These are phyloP conservation scores for Chaetomium olivaceum DNA, from an alignment of 2,329 filamentous ascomycete species.

Conservation along the genomic window DNA sequence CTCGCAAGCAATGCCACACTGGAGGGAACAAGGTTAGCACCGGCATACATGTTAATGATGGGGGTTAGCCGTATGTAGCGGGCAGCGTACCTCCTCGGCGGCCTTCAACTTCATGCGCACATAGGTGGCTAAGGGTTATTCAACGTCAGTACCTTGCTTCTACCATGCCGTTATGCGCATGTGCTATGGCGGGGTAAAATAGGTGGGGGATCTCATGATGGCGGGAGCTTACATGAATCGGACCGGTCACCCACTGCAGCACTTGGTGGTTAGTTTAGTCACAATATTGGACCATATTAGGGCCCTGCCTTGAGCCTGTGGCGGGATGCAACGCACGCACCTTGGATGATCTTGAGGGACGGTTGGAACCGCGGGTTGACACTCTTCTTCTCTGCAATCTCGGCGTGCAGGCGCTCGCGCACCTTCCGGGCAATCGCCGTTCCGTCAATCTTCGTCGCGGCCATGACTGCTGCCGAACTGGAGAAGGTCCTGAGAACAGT, in stretches of 20 bases:
- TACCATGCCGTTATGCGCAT: slow-evolving; percentile 6
- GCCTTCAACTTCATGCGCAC: slow-evolving; percentile 99
- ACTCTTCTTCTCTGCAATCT: slow-evolving; percentile 81
- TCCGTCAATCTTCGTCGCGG: slow-evolving; percentile 90
- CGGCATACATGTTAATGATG: neutral
- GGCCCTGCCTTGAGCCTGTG: neutral
- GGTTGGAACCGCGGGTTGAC: slow-evolving; percentile 86
- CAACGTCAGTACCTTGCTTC: slow-evolving; percentile 13
- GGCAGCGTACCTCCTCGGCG: slow-evolving; percentile 73
- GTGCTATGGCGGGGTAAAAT: slow-evolving; percentile 27
- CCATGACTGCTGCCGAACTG: slow-evolving; percentile 62
- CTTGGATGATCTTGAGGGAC: slow-evolving; percentile 91
- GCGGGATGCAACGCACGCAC: slow-evolving; percentile 52
- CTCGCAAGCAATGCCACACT: slow-evolving; percentile 89
- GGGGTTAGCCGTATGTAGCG: neutral
- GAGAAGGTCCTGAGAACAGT: slow-evolving; percentile 41
- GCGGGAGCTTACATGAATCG: slow-evolving; percentile 73
- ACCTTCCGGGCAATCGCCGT: slow-evolving; percentile 92
- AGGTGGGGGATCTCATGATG: slow-evolving; percentile 15
- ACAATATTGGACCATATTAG: neutral
- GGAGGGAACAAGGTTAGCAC: slow-evolving; percentile 6
- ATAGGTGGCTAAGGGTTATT: slow-evolving; percentile 72
- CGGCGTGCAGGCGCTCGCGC: slow-evolving; percentile 73
- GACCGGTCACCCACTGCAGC: slow-evolving; percentile 80
- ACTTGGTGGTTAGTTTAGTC: slow-evolving; percentile 19